A percentile compares a stretch with the other conserved stretches of the same genome.
Evolutionary conservation across 768 basidiomycete genomes (phyloP).

Genomic region (Paxillus rubicundulus): DNA sequence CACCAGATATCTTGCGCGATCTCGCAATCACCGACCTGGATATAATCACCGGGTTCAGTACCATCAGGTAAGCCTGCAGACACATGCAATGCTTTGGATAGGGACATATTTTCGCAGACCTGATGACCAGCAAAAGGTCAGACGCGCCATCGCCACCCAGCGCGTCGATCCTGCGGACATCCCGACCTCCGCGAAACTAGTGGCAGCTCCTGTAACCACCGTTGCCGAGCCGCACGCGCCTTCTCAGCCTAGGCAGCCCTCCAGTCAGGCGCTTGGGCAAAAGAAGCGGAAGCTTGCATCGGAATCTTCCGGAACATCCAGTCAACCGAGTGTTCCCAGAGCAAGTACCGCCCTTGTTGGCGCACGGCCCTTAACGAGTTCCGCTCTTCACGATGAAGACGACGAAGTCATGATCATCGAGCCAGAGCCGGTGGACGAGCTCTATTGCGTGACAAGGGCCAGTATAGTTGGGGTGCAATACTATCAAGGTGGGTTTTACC

Average conservation of each 20-base stretch:
- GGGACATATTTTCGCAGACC: slow-evolving; percentile 32
- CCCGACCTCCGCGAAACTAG: slow-evolving; percentile 42
- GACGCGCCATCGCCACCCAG: slow-evolving; percentile 51
- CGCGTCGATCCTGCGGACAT: slow-evolving; percentile 58
- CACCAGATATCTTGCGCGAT: slow-evolving; percentile 49
- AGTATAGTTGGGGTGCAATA: slow-evolving; percentile 84
- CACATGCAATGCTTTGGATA: neutral
- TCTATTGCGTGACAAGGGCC: slow-evolving; percentile 57
- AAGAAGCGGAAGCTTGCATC: slow-evolving; percentile 45
- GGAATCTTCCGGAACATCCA: slow-evolving; percentile 9
- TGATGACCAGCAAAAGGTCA: slow-evolving; percentile 63
- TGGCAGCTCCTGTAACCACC: slow-evolving; percentile 6
- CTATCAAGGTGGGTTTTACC: slow-evolving; percentile 52
- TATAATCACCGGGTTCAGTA: slow-evolving; percentile 48
- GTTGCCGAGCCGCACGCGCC: neutral
- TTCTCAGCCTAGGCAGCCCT: slow-evolving; percentile 10
- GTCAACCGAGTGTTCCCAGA: slow-evolving; percentile 15
- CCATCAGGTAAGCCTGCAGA: slow-evolving; percentile 41
- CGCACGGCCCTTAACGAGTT: neutral
- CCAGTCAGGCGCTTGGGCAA: slow-evolving; percentile 21
- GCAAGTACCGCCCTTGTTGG: slow-evolving; percentile 11
- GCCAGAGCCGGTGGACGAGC: slow-evolving; percentile 59
- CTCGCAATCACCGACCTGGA: slow-evolving; percentile 46
- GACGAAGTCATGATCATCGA: slow-evolving; percentile 42
- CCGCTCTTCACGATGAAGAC: slow-evolving; percentile 36